Evolutionary conservation across 1,139 yeast species (phyloP), one percentile per base, ranked within the genome.

Genomic region (Geotrichum bryndzae): DNA sequence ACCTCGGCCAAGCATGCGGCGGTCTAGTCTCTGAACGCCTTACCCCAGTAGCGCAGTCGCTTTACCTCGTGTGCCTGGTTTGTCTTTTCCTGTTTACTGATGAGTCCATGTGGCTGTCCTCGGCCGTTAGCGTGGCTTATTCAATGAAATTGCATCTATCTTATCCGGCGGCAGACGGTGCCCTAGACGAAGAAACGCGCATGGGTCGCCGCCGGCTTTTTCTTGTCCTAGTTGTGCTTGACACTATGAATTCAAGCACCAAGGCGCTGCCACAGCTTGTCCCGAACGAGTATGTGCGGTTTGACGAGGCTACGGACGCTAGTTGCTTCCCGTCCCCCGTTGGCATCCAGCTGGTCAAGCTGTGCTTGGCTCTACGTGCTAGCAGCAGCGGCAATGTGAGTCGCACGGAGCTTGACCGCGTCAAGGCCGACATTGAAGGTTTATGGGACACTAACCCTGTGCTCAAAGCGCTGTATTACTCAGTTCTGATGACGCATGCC

Each of bases 21-120:
- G 61, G 58, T n/a, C 41, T 51, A 18, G 51, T 54, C 13, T 33
- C 58, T 11, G 58, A 54, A 5, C 27, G 51, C 25, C 25, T 54
- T 18, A 29, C 55, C 4, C 29, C 13, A 18, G 58, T 50, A 33
- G 29, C 54, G 3, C 29, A 51, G 15, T 22, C 55, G 22, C 35
- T 54, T 18, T 57, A 45, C 33, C 45, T 57, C 25, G 58, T 57
- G 11, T 56, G 57, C 29, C 51, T 46, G 11, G 33, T 60, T 5
- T 54, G 57, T 25, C 38, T 60, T 51, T 77, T 75, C 53, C 68
- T 77, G 61, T 76, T 72, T 61, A 71, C 78, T 15, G 69, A 70
- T 23, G 76, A 73, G 58, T 67, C 73, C 48, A 63, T 67, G 55
- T 74, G 78, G 76, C 70, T 77, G 18, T 78, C 77, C 3, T 68